A percentile compares a stretch with the other conserved stretches of the same genome.
Evolutionary conservation across 192 early-diverging fungal species (phyloP).

Genomic region (Radiomyces spectabilis): DNA sequence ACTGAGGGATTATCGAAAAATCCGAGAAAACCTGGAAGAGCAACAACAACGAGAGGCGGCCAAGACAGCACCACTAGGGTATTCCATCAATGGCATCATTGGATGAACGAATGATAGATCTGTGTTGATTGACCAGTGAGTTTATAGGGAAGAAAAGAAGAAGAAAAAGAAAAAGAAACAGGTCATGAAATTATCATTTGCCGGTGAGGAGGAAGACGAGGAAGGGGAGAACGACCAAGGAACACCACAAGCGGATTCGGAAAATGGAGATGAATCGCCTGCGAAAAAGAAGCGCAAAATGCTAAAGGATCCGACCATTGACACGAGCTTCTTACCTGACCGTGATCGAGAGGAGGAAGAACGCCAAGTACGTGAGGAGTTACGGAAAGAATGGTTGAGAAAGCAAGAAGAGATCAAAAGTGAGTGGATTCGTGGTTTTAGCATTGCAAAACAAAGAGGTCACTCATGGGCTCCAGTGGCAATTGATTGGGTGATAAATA

Average conservation of each 20-base stretch:
- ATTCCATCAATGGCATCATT: not conserved
- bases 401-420: slow-evolving; percentile 81
- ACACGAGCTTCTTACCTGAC: slow-evolving; percentile 91
- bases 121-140: not conserved
- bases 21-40: slow-evolving; percentile 75
- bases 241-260: slow-evolving; percentile 19
- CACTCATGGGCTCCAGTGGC: not conserved
- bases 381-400: slow-evolving; percentile 75
- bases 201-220: slow-evolving; percentile 50
- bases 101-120: not conserved
- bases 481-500: slow-evolving; percentile 1
- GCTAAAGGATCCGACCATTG: slow-evolving; percentile 82
- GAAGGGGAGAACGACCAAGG: slow-evolving; percentile 24
- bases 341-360: slow-evolving; percentile 79
- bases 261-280: slow-evolving; percentile 5
- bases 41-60: slow-evolving; percentile 68
- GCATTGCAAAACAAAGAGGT: not conserved
- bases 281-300: slow-evolving; percentile 41
- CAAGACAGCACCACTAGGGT: slow-evolving; percentile 42
- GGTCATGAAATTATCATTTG: slow-evolving; percentile 71
- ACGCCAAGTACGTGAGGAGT: slow-evolving; percentile 56
- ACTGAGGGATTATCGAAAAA: slow-evolving; percentile 85
- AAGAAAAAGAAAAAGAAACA: slow-evolving; percentile 62
- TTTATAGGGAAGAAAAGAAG: slow-evolving; percentile 41
- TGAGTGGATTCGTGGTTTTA: too few relatives aligned